Base-by-base conservation (phyloP, 257 asterid genomes). In the Eustoma russellianum region DNA sequence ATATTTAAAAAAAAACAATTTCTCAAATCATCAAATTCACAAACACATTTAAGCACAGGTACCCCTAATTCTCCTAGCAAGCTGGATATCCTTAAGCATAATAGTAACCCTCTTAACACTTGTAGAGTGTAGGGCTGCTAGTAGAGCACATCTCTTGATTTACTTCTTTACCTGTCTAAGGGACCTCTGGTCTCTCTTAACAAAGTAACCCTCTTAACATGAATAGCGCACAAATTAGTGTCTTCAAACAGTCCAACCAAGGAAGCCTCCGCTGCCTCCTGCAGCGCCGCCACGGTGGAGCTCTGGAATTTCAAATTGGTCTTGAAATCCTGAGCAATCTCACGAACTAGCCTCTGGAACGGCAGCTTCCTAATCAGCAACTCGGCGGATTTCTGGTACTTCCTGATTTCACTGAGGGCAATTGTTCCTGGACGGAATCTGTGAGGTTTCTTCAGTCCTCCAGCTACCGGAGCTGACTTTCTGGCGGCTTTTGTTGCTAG, bases 271-370 rank as follows among this genome's bases (percentile, higher is more conserved):
- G 74, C 77, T 14, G 77, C 73, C 58, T 71, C 77, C 63, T 71
- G 69, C 9, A 70, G 51, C 6, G 77, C 70, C 6, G 66, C 67
- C 9, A 66, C 74, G 3, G 77, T 67, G 1, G 71, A 59, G 50
- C 74, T 72, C 65, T 72, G 74, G 46, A 72, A 72, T 56, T 71
- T 53, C 43, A 72, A 56, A 60, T 73, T 72, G 0, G 74, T 73
- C 69, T 73, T 73, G 64, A 73, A 73, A 9, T 73, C 78, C 55
- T 73, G 75, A 3, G 78, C 78, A 15, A 73, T 68, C 64, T 73
- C 78, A 24, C 78, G 69, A 8, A 73, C 78, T 17, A 72, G 59
- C 52, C 72, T 59, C 69, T 70, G 71, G 46, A 70, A 70, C 0
- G 75, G 75, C 12, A 69, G 43, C 30, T 71, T 66, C 5, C 73